A percentile compares a stretch with the other conserved stretches of the same genome.
These are phyloP conservation scores for Aspergillus sparsus DNA, from an alignment of 495 filamentous ascomycete species.

Conservation along the genomic window DNA sequence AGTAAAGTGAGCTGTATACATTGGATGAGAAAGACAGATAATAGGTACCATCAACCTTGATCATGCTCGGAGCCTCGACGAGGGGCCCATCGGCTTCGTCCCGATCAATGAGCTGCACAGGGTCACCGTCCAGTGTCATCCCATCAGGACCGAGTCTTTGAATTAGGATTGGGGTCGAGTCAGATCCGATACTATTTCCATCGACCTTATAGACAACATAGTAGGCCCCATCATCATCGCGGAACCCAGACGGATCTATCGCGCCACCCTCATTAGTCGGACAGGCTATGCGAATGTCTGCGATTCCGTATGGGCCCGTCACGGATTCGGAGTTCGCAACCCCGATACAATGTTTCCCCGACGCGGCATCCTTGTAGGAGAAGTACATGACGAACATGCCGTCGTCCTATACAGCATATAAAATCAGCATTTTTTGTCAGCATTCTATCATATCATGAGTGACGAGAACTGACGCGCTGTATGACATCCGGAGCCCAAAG, in stretches of 20 bases:
- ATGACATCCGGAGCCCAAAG: background rate
- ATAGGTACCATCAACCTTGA: conserved; percentile 48
- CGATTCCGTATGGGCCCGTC: conserved; percentile 52
- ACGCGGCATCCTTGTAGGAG: conserved; percentile 36
- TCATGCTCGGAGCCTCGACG: conserved; percentile 46
- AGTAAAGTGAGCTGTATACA: conserved; percentile 52
- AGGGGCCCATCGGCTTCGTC: conserved; percentile 39
- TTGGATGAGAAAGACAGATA: conserved; percentile 64
- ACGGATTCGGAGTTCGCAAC: conserved; percentile 44
- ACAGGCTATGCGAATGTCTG: conserved; percentile 50
- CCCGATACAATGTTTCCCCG: conserved; percentile 55
- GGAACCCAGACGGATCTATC: conserved; percentile 58
- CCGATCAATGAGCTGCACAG: conserved; percentile 56
- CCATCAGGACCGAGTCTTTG: conserved; percentile 56
- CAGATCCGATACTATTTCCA: conserved; percentile 50
- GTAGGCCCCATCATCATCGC: conserved; percentile 48
- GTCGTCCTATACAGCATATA: conserved; percentile 29
- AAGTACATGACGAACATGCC: conserved; percentile 61
- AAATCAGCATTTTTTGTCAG: background rate
- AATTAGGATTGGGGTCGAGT: conserved; percentile 58
- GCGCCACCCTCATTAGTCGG: conserved; percentile 53
- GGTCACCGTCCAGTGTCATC: conserved; percentile 47
- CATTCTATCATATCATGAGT: background rate
- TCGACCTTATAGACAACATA: conserved; percentile 64
- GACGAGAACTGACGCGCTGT: background rate